Base-by-base conservation (phyloP, 106 monocot species). In the Triglochin maritima region DNA sequence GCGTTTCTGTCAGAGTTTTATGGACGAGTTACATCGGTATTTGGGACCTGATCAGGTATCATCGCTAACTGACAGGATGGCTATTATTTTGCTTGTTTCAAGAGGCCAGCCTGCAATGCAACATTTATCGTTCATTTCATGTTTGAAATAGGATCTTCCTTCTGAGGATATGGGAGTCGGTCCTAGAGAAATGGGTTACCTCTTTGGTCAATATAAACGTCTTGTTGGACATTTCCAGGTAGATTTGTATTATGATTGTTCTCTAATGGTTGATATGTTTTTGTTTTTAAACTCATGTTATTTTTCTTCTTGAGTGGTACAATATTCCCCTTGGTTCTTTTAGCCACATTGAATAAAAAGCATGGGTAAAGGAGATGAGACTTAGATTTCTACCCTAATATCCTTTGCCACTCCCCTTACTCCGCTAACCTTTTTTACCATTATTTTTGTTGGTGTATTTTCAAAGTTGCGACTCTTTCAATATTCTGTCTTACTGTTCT, bases 1-100 rank as follows among this genome's bases (percentile, higher is more conserved):
- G 92, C 92, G 80, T 50, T 98, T 98, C 75, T 98, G 92, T 70
- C 98, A 98, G 77, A 98, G 98, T 66, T 92, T 92, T 78, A 98
- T 92, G 84, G 85, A 98, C 72, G 98, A 98, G 73, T 75, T 98
- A 44, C 85, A 92, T 72, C 70, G 88, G 49, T 89, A 98, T 77
- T 61, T 98, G 67, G 98, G 92, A 47, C 81, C 92, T 68, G 92
- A 98, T 73, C 98, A 92, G 92, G 98, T 89, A 92, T 43, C 47
- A 41, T 17, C 42, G 12, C 4, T 47, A 68, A 67, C 9, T 17
- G 13, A 56, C n/a, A 13, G 8, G 4, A 47, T 17, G 14, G 16
- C 47, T 49, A 52, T 57, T 67, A 49, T 52, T 46, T 41, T 60
- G 16, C 8, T 67, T 55, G 5, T 49, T 8, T 29, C 53, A 52